Conservation (phyloP, 768 basidiomycete species). For the Suillus brevipes region DNA sequence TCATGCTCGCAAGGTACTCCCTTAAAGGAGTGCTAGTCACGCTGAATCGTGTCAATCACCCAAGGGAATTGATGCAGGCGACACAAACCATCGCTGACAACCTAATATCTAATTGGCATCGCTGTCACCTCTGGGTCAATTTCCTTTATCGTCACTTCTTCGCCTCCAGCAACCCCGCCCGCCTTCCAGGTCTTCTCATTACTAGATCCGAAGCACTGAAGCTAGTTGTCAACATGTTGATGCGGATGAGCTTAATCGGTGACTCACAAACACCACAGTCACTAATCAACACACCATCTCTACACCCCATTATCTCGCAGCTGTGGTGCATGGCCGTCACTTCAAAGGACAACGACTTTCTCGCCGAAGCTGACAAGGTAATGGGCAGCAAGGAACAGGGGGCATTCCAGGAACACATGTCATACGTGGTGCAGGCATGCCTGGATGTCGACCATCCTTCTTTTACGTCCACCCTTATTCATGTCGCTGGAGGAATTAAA, state of each 20-base stretch:
- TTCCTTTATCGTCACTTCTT: conserved; percentile 6
- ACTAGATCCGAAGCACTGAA: conserved; percentile 5
- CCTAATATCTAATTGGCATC: conserved; percentile 4
- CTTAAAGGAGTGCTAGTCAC: conserved; percentile 8
- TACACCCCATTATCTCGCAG: conserved; percentile 3
- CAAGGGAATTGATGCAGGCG: background rate
- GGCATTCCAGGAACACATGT: conserved; percentile 8
- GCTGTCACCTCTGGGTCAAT: conserved; percentile 7
- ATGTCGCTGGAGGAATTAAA: conserved; percentile 6
- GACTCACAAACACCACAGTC: conserved; percentile 2
- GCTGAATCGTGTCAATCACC: background rate
- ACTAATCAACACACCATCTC: background rate
- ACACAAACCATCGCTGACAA: background rate
- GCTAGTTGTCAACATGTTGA: conserved; percentile 7
- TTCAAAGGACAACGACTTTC: conserved; percentile 5
- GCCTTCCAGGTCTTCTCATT: conserved; percentile 6
- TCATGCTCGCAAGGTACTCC: conserved; percentile 6
- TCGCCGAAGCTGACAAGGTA: conserved; percentile 4
- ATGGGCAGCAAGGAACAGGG: conserved; percentile 5
- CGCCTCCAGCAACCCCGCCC: conserved; percentile 4
- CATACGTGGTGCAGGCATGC: conserved; percentile 7
- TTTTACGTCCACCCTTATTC: conserved; percentile 2
- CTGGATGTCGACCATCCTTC: background rate
- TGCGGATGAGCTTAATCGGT: conserved; percentile 4
- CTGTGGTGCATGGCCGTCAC: conserved; percentile 4